Base-by-base conservation (phyloP, 371 early-diverging fungal species). In the Zopfochytrium polystomum region DNA sequence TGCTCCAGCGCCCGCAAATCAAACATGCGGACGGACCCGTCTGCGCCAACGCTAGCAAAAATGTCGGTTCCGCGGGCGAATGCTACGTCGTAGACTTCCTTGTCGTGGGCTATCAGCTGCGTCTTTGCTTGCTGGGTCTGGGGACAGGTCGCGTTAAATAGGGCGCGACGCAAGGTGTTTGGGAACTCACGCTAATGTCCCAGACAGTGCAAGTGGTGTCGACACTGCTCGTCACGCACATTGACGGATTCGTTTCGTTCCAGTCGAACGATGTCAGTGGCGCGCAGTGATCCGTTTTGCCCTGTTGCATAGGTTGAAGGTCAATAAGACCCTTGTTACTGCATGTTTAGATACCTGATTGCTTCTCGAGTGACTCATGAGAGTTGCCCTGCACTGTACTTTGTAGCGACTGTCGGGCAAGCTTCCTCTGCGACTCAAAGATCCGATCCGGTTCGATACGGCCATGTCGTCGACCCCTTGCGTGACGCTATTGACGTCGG, bases 151-250 rank as follows among this genome's bases (percentile, higher is more conserved):
- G 30, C 49, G 34, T 43, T 26, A 45, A 48, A 23, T 35, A 0
- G 22, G 33, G 52, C 32, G n/a, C 22, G 44, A 33, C 22, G 44
- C n/a, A 32, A 27, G 47, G 33, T 20, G 49, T 32, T 43, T 26
- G 32, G 27, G 9, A 30, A 66, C 52, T 47, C 49, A 80, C 83
- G 58, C 89, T 89, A 7, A 96, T 83, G 66, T 96, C 91, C 98
- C 98, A 98, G 1, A 96, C 89, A 1, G 97, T 95, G 70, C 98
- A 98, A 11, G 98, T 98, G 0, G 98, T 98, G 67, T 98, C 97
- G 46, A 96, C 90, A 58, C 90, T 89, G 30, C 90, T 86, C 1
- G 98, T 93, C 7, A 95, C 91, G 52, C 91, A 79, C 35, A 94
- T 63, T 22, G 83, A 78, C 9, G 91, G 88, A 66, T 95, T 90